phyloP scores from a whole-genome alignment of 305 asterid genomes.

The Fraxinus ornus region DNA sequence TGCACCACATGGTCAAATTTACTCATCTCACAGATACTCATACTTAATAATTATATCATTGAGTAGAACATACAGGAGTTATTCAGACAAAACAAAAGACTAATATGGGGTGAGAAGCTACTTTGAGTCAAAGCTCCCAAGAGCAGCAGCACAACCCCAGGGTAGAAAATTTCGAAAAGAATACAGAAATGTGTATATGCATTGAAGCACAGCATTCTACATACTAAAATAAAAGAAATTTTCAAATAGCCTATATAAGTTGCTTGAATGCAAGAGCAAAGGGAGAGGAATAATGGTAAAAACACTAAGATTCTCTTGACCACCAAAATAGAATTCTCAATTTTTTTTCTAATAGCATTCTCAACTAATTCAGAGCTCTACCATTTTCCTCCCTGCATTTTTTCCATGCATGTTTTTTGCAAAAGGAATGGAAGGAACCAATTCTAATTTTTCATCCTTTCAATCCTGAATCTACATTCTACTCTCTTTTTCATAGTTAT shows the following conservation, averaged over 20 bases:
- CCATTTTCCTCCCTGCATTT: not conserved
- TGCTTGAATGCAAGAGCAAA: not conserved
- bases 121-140: not conserved
- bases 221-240: not conserved
- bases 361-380: not conserved
- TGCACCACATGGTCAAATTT: slow-evolving; percentile 40
- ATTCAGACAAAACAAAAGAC: not conserved
- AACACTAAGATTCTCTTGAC: not conserved
- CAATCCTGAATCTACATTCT: not conserved
- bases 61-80: not conserved
- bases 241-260: not conserved
- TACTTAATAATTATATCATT: not conserved
- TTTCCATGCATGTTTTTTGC: not conserved
- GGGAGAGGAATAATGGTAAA: slow-evolving; percentile 6
- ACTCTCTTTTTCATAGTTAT: not conserved
- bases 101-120: not conserved
- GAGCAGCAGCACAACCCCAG: slow-evolving; percentile 21
- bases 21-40: slow-evolving; percentile 14
- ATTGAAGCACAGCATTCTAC: not conserved
- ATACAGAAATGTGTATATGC: not conserved
- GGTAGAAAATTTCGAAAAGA: slow-evolving; percentile 7
- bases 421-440: not conserved
- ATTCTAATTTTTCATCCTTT: not conserved
- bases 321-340: not conserved
- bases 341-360: not conserved